A percentile compares a stretch with the other conserved stretches of the same genome.
Evolutionary conservation across 2,329 filamentous ascomycete species (phyloP).

Genomic region (Berkeleyomyces rouxiae): DNA sequence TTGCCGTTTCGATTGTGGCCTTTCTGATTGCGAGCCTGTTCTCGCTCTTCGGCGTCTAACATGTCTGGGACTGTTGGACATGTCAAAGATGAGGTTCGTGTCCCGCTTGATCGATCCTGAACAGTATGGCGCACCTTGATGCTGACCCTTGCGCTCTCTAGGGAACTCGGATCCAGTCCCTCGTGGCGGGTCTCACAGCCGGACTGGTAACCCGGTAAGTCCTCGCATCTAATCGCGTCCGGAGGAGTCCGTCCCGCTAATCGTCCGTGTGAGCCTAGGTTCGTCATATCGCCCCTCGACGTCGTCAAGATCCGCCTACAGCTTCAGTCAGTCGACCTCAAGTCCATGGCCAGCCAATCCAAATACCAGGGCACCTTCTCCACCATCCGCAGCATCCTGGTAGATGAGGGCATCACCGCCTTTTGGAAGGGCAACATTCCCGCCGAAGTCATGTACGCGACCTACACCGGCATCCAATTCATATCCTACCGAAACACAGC

Average conservation of each 20-base stretch:
- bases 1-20: background rate
- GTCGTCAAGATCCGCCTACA: conserved; percentile 97
- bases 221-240: background rate
- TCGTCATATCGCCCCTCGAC: conserved; percentile 87
- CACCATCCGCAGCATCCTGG: conserved; percentile 61
- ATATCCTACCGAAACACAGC: conserved; percentile 66
- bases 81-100: conserved; percentile 14
- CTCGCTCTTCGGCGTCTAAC: background rate
- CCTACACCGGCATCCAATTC: conserved; percentile 82
- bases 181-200: conserved; percentile 43
- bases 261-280: conserved; percentile 33
- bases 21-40: background rate
- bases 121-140: background rate
- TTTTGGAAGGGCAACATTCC: conserved; percentile 98
- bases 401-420: conserved; percentile 65
- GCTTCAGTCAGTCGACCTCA: conserved; percentile 39
- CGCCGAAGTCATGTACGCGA: conserved; percentile 84
- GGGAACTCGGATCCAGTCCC: conserved; percentile 40
- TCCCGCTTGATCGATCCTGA: background rate
- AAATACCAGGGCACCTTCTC: conserved; percentile 60
- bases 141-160: conserved; percentile 17
- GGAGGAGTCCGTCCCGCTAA: background rate
- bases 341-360: background rate
- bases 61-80: conserved; percentile 4
- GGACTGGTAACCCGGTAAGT: conserved; percentile 72